Evolutionary conservation across 306 rosid genomes (phyloP).

Genomic region (Gastrolobium bilobum): DNA sequence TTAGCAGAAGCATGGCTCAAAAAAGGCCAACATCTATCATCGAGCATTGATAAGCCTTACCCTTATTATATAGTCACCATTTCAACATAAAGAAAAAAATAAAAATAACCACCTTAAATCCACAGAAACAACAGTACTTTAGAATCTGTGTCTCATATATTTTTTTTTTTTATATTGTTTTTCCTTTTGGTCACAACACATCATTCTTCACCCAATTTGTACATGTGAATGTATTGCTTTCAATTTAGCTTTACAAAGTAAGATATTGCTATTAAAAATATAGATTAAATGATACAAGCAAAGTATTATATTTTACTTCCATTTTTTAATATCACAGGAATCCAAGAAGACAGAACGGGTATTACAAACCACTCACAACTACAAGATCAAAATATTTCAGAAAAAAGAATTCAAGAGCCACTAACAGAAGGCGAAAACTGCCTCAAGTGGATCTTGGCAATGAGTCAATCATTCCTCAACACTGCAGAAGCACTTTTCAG

Average conservation of each 20-base stretch:
- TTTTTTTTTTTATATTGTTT: neutral
- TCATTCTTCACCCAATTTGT: constrained; percentile 12
- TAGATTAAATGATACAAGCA: constrained; percentile 6
- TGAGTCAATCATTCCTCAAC: constrained; percentile 77
- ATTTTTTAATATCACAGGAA: constrained; percentile 47
- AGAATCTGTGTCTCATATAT: neutral
- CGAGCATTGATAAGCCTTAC: neutral
- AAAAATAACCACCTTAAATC: neutral
- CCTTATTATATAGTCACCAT: too few relatives aligned
- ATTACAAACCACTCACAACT: neutral
- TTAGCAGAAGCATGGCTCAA: neutral
- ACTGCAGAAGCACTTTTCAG: constrained; percentile 94
- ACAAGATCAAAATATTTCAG: constrained; percentile 24
- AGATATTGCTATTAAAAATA: neutral
- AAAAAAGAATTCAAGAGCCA: constrained; percentile 41
- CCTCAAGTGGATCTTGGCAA: constrained; percentile 74
- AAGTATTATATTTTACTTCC: neutral
- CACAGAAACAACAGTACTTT: neutral
- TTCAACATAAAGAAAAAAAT: too few relatives aligned
- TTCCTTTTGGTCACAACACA: constrained; percentile 13
- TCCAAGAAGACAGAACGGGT: constrained; percentile 36
- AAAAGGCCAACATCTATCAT: neutral
- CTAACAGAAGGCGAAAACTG: constrained; percentile 56
- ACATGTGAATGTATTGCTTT: constrained; percentile 2
- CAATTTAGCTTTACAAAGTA: neutral